Base-by-base conservation (phyloP, 2,329 filamentous ascomycete genomes). In the Fusarium camptoceras region DNA sequence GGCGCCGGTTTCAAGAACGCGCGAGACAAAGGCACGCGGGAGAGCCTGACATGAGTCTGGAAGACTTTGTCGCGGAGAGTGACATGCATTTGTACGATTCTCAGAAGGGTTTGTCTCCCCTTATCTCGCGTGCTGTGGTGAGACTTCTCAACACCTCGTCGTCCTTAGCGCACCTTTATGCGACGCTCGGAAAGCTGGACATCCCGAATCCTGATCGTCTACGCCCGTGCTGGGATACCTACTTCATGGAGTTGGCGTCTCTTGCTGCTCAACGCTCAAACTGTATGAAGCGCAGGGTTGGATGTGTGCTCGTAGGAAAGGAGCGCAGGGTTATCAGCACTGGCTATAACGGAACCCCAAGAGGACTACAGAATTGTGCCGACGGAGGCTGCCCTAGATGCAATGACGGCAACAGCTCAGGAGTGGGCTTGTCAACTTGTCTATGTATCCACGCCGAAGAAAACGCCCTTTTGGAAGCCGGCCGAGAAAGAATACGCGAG, bases 391-490 rank as follows among this genome's bases (percentile, higher is more conserved):
- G 96, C 85, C 83, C 85, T 14, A 87, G 96, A 50, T 99, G 96
- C 81, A 98, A 99, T 79, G 87, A 87, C 55, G 92, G 89, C 8
- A 86, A 88, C 59, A 86, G 87, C 30, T 85, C 85, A 44, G 96
- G 96, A 25, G 86, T 90, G 47, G 90, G 88, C 1, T 86, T 99
- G 22, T 89, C 91, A 7, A 97, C 95, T 8, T 99, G 96, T 77
- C 86, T 98, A 51, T 99, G 96, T 79, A 88, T 99, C n/a, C 96
- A 99, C 79, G 96, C 96, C 1, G 96, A 99, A 83, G 96, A 99
- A 82, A 99, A 99, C 79, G 96, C 96, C 2, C 85, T 99, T 61
- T 85, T 99, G 12, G 96, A 99, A 83, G 96, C 96, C 22, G 96
- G 96, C 1, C 86, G 96, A 73, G 96, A 98, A 80, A 87, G 96